Base-by-base conservation (phyloP, 139 green algal genomes). In the Chlorella sp. region DNA sequence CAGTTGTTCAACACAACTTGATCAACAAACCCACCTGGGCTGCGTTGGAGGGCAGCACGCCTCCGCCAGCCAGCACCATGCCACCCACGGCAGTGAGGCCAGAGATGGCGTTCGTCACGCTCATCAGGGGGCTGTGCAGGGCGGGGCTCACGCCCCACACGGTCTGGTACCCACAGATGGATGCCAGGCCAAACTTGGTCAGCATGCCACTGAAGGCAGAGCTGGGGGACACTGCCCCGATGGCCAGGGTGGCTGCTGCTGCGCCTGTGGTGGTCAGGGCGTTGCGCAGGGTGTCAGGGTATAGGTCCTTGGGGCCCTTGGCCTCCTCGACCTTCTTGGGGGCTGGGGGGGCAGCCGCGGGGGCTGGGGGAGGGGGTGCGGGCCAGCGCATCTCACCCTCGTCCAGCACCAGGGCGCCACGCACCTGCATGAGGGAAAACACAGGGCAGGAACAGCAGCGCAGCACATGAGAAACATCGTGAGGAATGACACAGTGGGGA, bases 21-120 rank as follows among this genome's bases (percentile, higher is more conserved):
- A 32, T 35, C 1, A 5, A 3, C 3, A 17, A 31, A 20, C 74
- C 31, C 2, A 77, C 78, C 78, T 85, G 83, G 3, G 82, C 70
- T 17, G 86, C 67, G 35, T 69, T 90, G 59, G 59, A 29, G 10
- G 90, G 90, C n/a, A 92, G 5, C 17, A 91, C 49, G 67, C 89
- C 84, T 2, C 87, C 87, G 34, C 85, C 83, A 36, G 88, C 83
- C 62, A 91, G 78, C 74, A 89, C 76, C 78, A 96, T 86, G 65
- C 87, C 91, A 33, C 89, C 89, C 20, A 76, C 60, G 30, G 71
- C 71, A 14, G 71, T 76, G 14, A 76, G 71, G 35, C 72, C 72
- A n/a, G n/a, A n/a, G 65, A 97, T 95, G 50, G 93, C 93, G 77
- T 97, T 97, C 67, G 93, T 97, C 29, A 97, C 93, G 17, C 75